Base-by-base conservation (phyloP, 176 grass and related monocot genomes). In the Dactylis glomerata region DNA sequence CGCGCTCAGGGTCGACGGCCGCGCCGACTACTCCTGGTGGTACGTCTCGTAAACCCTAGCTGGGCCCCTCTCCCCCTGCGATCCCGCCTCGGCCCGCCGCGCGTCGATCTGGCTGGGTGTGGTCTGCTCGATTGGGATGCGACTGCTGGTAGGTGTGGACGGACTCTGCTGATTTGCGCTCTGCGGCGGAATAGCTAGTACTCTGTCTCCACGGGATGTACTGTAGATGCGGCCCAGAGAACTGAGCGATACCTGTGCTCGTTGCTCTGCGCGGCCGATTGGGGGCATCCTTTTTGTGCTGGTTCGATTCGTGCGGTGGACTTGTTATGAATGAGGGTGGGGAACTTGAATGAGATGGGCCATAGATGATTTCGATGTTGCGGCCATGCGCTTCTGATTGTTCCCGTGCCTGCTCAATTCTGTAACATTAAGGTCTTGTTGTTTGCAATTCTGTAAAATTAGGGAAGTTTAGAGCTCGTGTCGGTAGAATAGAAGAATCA, bases 21-120 rank as follows among this genome's bases (percentile, higher is more conserved):
- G 97, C 66, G 73, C 77, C 2, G 56, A 86, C 31, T 87, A 90
- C 73, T 96, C 97, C 68, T 99, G 97, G 97, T 99, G 97, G 97
- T 99, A 92, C 31, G 82, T 9, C n/a, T 52, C 65, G 57, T 79
- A 90, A 90, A 90, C 84, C 80, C 84, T 90, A 83, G 45, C 22
- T 20, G 17, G 23, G n/a, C n/a, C 68, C 67, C 50, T 7, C 41
- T 0, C 37, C 0, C 12, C 33, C 45, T 15, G 17, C 27, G 15
- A 50, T 6, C 13, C 16, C 8, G 19, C 3, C 22, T 22, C 33
- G 5, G 55, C 42, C 1, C 45, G 24, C 24, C 2, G n/a, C 12
- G 69, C 46, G 0, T 45, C 63, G 83, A 75, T 82, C 79, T 54
- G 74, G 49, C 30, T 3, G 5, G 79, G 10, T 77, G 38, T n/a